Evolutionary conservation across 257 asterid genomes (phyloP), one percentile per base, ranked within the genome.

Genomic region (Solanum boliviense): DNA sequence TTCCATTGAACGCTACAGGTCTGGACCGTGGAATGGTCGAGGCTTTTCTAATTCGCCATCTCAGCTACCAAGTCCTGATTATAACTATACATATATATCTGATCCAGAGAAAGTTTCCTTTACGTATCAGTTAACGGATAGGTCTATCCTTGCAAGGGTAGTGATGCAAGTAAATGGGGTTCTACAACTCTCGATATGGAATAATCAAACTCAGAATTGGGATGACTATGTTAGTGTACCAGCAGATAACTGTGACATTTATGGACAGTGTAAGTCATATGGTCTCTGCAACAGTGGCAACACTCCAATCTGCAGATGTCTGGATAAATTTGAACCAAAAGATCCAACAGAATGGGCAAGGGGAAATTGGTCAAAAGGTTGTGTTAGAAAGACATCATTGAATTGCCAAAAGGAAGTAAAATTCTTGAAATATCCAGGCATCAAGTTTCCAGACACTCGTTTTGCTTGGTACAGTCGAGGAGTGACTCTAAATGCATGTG

Each of bases 391-490:
- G 36, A 83, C 81, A 10, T 27, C 87, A 20, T 27, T 89, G 15
- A 88, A 89, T 83, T 91, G 94, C 21, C 90, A 88, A 71, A 46
- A 41, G 20, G 38, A 62, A 0, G 87, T 25, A 3, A 92, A 92
- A 16, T 93, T 92, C 86, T 82, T 87, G 32, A 91, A 65, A 88
- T 56, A 84, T 84, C 41, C 90, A 12, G 39, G 68, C 4, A 6
- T 90, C 34, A 91, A 93, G 65, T 52, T 89, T 85, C 95, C 95
- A 1, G 93, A 93, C 60, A 75, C 91, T 0, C 67, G 72, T 9
- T 39, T 85, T 25, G 21, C 36, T 10, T 85, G 68, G 87, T 86
- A 88, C 48, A 16, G 12, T 56, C 88, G 29, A 7, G 89, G 87
- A 39, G 71, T 11, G 56, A 86, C 72, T 46, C 62, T 32, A 4